These are phyloP conservation scores for Ceratobasidium sp. DNA, from an alignment of 1,284 basidiomycete species.

Conservation along the genomic window DNA sequence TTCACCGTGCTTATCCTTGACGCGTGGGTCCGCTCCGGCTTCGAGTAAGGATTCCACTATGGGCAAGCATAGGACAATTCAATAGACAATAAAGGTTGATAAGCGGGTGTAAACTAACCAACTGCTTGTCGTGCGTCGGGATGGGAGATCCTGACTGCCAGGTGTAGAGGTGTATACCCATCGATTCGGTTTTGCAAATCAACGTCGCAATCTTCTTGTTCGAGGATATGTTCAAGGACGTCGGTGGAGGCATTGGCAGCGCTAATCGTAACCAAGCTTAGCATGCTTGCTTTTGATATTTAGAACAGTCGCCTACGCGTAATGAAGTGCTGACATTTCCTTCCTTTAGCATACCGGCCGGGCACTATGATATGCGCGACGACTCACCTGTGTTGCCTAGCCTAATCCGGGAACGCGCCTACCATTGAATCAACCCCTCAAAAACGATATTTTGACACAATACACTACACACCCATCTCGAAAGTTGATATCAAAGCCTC, in stretches of 20 bases:
- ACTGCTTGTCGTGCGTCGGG: slow-evolving; percentile 64
- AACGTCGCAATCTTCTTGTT: slow-evolving; percentile 84
- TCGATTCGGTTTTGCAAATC: slow-evolving; percentile 82
- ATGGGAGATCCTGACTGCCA: slow-evolving; percentile 76
- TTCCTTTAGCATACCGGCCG: background rate
- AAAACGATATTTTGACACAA: slow-evolving; percentile 48
- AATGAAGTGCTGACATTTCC: slow-evolving; percentile 73
- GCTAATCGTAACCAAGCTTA: slow-evolving; percentile 54
- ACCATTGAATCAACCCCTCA: slow-evolving; percentile 6
- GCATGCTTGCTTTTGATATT: slow-evolving; percentile 14
- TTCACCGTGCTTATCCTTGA: slow-evolving; percentile 79
- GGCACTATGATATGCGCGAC: slow-evolving; percentile 10
- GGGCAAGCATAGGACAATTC: slow-evolving; percentile 49
- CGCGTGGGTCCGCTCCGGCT: slow-evolving; percentile 79
- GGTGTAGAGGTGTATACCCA: slow-evolving; percentile 85
- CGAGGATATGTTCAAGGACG: slow-evolving; percentile 80
- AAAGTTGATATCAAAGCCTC: slow-evolving; percentile 78
- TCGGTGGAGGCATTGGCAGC: slow-evolving; percentile 70
- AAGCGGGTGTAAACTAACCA: slow-evolving; percentile 55
- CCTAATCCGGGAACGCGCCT: slow-evolving; percentile 58
- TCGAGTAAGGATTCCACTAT: slow-evolving; percentile 78
- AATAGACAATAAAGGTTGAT: slow-evolving; percentile 45
- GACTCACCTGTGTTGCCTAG: slow-evolving; percentile 77
- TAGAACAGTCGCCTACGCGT: slow-evolving; percentile 71
- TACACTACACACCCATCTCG: slow-evolving; percentile 74